Base-by-base conservation (phyloP, 2,329 filamentous ascomycete genomes). In the Lecanoromycetidae sp. region DNA sequence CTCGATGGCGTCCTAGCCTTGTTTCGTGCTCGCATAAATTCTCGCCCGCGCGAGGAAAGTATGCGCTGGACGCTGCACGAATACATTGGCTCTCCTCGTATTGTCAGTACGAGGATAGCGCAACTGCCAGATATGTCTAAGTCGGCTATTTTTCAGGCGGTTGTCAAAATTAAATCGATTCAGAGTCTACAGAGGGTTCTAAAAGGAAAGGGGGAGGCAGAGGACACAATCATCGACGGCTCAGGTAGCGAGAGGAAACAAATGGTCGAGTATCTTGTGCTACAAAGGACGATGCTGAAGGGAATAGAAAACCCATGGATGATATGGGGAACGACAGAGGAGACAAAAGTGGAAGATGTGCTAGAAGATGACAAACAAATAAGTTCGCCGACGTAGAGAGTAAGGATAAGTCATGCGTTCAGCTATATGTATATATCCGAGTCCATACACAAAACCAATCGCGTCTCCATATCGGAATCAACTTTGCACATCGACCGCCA, bases 191-290 rank as follows among this genome's bases (percentile, higher is more conserved):
- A 65, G 6, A 66, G 70, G 55, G 66, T 50, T 61, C 32, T 15
- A 12, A 29, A 32, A 19, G 39, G 30, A 1, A 22, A 22, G 19
- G 13, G 8, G 5, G 43, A 34, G n/a, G 49, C 50, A n/a, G 65
- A 63, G 13, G 69, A 65, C 12, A 54, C 60, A 50, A 56, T 64
- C n/a, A 58, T 76, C 6, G 62, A 67, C 1, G 72, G 71, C 2
- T 69, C 64, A 50, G 67, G 69, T 36, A 34, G 3, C 19, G 70
- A 70, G 57, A 66, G 72, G 53, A 71, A 74, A 56, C 65, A 75
- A 41, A 69, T 80, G 55, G 60, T 71, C 1, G 82, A 87, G 66
- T 77, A 84, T 57, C 53, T 86, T 4, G 79, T 83, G 32, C 54
- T 86, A 37, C 75, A 77, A 57, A 65, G 63, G 38, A 61, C 58